Base-by-base conservation (phyloP, 495 filamentous ascomycete genomes). In the Mytilinidion resinicola region DNA sequence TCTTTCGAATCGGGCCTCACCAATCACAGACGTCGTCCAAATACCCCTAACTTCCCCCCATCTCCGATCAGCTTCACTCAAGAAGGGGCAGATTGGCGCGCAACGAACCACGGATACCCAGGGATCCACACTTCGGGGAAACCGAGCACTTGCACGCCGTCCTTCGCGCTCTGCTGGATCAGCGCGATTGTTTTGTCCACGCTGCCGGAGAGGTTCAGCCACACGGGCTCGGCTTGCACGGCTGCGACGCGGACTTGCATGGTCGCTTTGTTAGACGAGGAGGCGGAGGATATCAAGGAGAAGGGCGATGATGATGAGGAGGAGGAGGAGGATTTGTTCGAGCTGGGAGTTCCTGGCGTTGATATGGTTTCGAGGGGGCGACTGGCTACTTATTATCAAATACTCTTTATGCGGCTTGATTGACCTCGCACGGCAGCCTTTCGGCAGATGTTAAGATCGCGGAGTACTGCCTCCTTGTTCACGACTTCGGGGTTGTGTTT, bases 41-140 rank as follows among this genome's bases (percentile, higher is more conserved):
- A 61, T 66, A 14, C 63, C 61, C 59, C 62, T 59, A 35, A 15
- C n/a, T 8, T 12, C 12, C 21, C 33, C 8, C 21, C 4, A 35
- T 19, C 8, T 21, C 9, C 10, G 8, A 20, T 53, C 33, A 4
- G 12, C 35, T 51, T 9, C 4, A 10, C 17, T 37, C 35, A 0
- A 33, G 7, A 42, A 20, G 57, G 15, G 8, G 47, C 15, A 20
- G 4, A 3, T 15, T 15, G 6, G 20, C 4, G 54, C 9, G n/a
- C n/a, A n/a, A 53, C 43, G 33, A 63, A 73, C 55, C 59, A 63
- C 21, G 72, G 73, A 68, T 77, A 77, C 0, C 69, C 70, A 0
- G 70, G 71, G 53, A 75, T 70, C 66, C 71, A 77, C 0, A 70
- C 62, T 39, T 76, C 70, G 4, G 74, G 72, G 50, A 76, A 75